These are phyloP conservation scores for Trichopus zeylanicus DNA, from an alignment of 116 monocot genomes.

Conservation along the genomic window DNA sequence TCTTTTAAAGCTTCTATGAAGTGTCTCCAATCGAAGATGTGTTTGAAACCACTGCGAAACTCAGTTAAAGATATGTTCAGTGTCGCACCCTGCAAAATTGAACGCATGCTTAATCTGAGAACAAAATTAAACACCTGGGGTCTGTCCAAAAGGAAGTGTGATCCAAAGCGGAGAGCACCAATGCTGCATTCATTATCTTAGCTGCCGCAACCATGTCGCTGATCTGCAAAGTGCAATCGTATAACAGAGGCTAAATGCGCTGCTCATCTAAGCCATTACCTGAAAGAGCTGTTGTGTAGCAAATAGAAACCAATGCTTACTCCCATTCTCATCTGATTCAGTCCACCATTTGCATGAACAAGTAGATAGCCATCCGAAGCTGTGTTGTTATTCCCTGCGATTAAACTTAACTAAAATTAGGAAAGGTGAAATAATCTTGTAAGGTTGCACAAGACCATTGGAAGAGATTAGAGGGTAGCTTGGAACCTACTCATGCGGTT, in stretches of 20 bases:
- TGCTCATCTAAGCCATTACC: not conserved
- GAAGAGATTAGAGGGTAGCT: not conserved
- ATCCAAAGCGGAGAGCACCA: constrained; percentile 71
- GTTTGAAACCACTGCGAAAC: constrained; percentile 65
- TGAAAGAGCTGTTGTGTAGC: not conserved
- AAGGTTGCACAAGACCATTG: not conserved
- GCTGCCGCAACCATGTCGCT: constrained; percentile 88
- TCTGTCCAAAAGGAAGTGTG: constrained; percentile 87
- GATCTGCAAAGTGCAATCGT: no score
- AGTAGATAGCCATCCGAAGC: constrained; percentile 32
- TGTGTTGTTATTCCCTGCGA: constrained; percentile 5
- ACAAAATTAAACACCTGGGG: constrained; percentile 33
- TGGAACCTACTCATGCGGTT: constrained; percentile 2
- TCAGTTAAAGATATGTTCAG: not conserved
- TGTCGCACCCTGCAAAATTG: not conserved
- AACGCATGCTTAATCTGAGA: not conserved
- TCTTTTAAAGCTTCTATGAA: constrained; percentile 57
- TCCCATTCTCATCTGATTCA: constrained; percentile 56
- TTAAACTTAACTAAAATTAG: not conserved
- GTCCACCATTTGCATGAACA: constrained; percentile 51
- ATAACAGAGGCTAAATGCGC: not conserved
- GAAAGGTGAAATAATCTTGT: not conserved
- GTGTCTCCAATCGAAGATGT: constrained; percentile 75
- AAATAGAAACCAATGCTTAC: constrained; percentile 12
- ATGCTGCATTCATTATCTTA: constrained; percentile 76